Percentiles rank a stretch among this genome's conserved stretches.
Conservation (phyloP, 1,284 basidiomycete genomes). For the Trichosporon ovoides region DNA sequence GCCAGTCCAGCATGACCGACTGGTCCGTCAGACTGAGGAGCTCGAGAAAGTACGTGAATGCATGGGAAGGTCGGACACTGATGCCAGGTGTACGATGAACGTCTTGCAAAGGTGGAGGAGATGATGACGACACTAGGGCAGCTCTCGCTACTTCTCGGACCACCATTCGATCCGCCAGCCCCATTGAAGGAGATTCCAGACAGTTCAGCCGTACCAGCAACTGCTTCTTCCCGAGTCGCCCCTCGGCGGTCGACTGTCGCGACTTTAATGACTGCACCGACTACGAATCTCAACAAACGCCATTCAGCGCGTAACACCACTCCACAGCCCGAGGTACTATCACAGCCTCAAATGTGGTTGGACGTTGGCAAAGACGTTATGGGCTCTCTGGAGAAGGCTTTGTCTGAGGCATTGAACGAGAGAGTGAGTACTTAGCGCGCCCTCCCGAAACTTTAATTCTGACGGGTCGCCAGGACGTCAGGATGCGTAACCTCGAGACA, state of each 20-base stretch:
- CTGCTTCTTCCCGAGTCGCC: not conserved
- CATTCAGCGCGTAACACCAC: slow-evolving; percentile 9
- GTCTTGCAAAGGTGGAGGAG: slow-evolving; percentile 32
- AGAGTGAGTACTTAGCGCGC: slow-evolving; percentile 25
- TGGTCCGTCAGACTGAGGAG: slow-evolving; percentile 32
- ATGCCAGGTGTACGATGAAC: slow-evolving; percentile 35
- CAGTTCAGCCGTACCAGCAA: not conserved
- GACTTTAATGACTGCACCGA: slow-evolving; percentile 10
- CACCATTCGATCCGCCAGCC: slow-evolving; percentile 34
- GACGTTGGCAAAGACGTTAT: slow-evolving; percentile 39
- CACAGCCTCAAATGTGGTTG: slow-evolving; percentile 22
- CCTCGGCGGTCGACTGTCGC: slow-evolving; percentile 1
- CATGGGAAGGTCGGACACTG: not conserved
- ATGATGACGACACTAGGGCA: slow-evolving; percentile 22
- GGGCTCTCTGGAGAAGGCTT: slow-evolving; percentile 27
- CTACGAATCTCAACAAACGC: slow-evolving; percentile 14
- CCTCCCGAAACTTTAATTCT: not conserved
- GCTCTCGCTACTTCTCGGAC: slow-evolving; percentile 37
- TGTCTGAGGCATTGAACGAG: slow-evolving; percentile 33
- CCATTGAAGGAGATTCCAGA: slow-evolving; percentile 36
- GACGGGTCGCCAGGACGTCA: slow-evolving; percentile 25
- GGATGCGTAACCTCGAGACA: slow-evolving; percentile 31
- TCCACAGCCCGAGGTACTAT: not conserved
- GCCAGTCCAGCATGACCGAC: slow-evolving; percentile 34
- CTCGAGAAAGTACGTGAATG: slow-evolving; percentile 27